Base-by-base conservation (phyloP, 352 stramenopile species). In the Phytophthora capsici region DNA sequence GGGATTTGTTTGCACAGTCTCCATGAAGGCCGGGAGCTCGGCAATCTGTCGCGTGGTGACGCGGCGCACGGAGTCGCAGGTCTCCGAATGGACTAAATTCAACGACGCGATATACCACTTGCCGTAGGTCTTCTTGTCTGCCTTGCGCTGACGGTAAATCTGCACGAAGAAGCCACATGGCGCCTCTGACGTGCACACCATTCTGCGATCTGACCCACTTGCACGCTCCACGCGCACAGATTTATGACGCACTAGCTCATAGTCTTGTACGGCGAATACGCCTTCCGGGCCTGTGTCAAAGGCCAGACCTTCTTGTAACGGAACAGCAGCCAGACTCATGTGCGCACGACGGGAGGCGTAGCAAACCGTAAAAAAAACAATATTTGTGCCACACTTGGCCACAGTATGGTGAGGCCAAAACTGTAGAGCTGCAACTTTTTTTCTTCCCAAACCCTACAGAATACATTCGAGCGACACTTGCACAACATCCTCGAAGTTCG, bases 41-140 rank as follows among this genome's bases (percentile, higher is more conserved):
- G 68, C 57, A 8, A 79, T 67, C 25, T 79, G 66, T 10, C 71
- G 58, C 12, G 52, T 65, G 23, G 57, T 71, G 30, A 74, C 37
- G 38, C 49, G 58, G 2, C 41, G 34, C 34, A 30, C n/a, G 8
- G 71, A 57, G 26, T 60, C 30, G 56, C 71, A 78, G 9, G 22
- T 17, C 3, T 57, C 45, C n/a, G 66, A 71, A 67, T 76, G 71
- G 19, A 45, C 23, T 34, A 67, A 37, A 28, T 71, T 20, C 41
- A 70, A 47, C 20, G 57, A 73, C 44, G 62, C 65, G 32, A 78
- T 67, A 49, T 73, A 78, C 71, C 66, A 78, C 46, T 74, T 67
- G 41, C 66, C 66, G 36, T 72, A 72, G 12, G 49, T 69, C 49
- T 63, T 69, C 45, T 63, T 61, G 58, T 63, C 45, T 26, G 57